phyloP scores from a whole-genome alignment of 306 rosid genomes.

The Lathyrus oleraceus region DNA sequence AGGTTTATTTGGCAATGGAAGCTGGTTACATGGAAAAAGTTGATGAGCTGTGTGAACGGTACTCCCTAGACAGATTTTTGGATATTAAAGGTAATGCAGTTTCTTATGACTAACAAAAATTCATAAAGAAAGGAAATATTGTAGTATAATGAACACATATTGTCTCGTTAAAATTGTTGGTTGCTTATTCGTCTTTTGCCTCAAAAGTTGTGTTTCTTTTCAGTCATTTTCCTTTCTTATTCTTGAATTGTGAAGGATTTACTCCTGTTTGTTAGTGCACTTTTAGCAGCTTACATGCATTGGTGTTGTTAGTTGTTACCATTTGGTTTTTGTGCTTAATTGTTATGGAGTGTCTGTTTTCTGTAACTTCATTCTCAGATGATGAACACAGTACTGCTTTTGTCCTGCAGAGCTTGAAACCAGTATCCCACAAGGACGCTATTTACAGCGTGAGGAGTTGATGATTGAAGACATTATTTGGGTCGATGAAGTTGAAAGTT shows the following conservation, averaged over 20 bases:
- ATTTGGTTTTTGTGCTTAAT: conserved; percentile 1
- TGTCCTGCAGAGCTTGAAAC: conserved; percentile 58
- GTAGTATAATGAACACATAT: background rate
- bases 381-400: conserved; percentile 27
- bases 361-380: conserved; percentile 28
- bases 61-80: conserved; percentile 68
- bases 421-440: conserved; percentile 54
- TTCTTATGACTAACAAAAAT: conserved; percentile 20
- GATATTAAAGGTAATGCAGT: conserved; percentile 57
- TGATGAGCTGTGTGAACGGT: conserved; percentile 76
- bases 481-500: conserved; percentile 74
- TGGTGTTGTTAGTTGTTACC: conserved; percentile 9
- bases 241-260: background rate
- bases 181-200: conserved; percentile 31
- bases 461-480: conserved; percentile 59
- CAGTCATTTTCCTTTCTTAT: conserved; percentile 6
- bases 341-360: background rate
- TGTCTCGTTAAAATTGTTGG: conserved; percentile 16
- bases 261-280: conserved; percentile 10
- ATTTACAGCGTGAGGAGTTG: conserved; percentile 69
- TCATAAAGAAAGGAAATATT: background rate
- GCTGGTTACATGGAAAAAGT: conserved; percentile 95
- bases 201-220: conserved; percentile 10
- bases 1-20: conserved; percentile 98
- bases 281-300: conserved; percentile 17